These are phyloP conservation scores for Raphanus hybrid DNA, from an alignment of 441 rosid genomes.

Conservation along the genomic window DNA sequence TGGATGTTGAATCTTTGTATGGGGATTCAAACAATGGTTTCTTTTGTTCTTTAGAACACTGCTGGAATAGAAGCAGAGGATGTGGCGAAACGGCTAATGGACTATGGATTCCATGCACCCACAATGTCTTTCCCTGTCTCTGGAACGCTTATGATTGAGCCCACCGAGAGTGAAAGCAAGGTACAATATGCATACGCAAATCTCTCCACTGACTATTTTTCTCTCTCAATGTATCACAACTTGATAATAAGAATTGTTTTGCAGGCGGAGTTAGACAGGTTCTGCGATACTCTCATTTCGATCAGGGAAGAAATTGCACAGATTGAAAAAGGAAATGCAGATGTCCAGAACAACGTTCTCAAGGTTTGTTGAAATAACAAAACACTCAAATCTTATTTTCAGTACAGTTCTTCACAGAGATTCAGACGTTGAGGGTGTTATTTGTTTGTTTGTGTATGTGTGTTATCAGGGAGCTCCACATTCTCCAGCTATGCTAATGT, in stretches of 20 bases:
- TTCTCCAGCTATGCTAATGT: constrained; percentile 96
- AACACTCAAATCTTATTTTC: not conserved
- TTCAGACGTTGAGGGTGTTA: not conserved
- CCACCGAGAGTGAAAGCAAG: constrained; percentile 99
- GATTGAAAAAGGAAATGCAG: constrained; percentile 91
- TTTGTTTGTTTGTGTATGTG: not conserved
- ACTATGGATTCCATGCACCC: constrained; percentile 95
- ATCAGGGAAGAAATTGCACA: constrained; percentile 90
- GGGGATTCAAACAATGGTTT: constrained; percentile 10
- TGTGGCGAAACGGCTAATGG: constrained; percentile 96
- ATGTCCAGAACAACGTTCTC: constrained; percentile 83
- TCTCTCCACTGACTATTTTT: not conserved
- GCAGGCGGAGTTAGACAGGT: constrained; percentile 97
- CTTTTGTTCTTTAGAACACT: constrained; percentile 54
- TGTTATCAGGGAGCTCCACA: constrained; percentile 88
- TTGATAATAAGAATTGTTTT: constrained; percentile 30
- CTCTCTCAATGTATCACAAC: constrained; percentile 2
- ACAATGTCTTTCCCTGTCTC: constrained; percentile 99
- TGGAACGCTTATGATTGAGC: constrained; percentile 97
- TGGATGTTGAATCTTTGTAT: constrained; percentile 2
- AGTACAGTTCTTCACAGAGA: not conserved
- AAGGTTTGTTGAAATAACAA: constrained; percentile 57
- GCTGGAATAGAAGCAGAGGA: constrained; percentile 97
- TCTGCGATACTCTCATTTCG: constrained; percentile 91
- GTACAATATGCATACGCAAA: constrained; percentile 42